Base-by-base conservation (phyloP, 306 rosid genomes). In the Trifolium dubium region DNA sequence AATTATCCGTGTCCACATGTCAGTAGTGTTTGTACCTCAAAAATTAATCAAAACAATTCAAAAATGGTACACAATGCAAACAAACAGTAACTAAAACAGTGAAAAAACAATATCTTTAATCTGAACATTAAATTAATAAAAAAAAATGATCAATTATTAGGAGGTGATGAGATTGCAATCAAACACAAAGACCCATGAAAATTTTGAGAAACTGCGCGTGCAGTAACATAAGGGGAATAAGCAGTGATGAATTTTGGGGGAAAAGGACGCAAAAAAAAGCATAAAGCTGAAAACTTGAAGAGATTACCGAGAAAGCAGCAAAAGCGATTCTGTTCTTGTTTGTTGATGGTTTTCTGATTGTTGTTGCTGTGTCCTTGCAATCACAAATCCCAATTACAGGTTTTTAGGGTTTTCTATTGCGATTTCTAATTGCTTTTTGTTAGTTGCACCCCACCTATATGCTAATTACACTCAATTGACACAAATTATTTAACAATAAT, bases 291-390 rank as follows among this genome's bases (percentile, higher is more conserved):
- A 63, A 34, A 74, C 5, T 13, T 8, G 43, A 23, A 74, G 43
- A 63, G 75, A 50, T 46, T 82, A 73, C 80, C 71, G 77, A 53
- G 44, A 72, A 44, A 63, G 67, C 64, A 19, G 55, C 56, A 39
- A 50, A 37, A 56, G 17, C 3, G 67, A 15, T 63, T 62, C 8
- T 32, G 76, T 69, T 50, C 4, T 23, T 23, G n/a, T 47, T 37
- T 8, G 50, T 64, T 65, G 67, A 31, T 46, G 11, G 34, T 6
- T 54, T 78, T 67, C 29, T 39, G 50, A 35, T 41, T 28, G 17
- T 41, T 23, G 17, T 11, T 55, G 62, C 5, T 5, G 15, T 1
- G 63, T 56, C 63, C 63, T 56, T 9, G 37, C 63, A 56, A 56
- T 56, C 34, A 56, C 8, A 56, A 56, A 56, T 14, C 35, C 32